A percentile compares a stretch with the other conserved stretches of the same genome.
phyloP scores from a whole-genome alignment of 139 green algal species.

The Haematococcus sp. region DNA sequence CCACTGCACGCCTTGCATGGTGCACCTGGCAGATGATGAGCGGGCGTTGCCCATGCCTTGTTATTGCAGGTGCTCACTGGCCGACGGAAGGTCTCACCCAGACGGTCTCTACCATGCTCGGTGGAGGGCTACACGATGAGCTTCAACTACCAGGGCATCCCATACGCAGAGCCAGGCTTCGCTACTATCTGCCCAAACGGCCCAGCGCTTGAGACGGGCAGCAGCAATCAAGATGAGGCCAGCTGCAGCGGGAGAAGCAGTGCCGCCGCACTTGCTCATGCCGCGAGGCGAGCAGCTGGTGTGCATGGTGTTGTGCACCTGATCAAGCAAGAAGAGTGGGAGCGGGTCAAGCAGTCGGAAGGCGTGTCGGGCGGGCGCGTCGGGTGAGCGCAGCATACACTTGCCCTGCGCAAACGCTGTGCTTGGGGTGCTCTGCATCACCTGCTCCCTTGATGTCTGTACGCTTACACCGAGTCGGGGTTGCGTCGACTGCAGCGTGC shows the following conservation, averaged over 20 bases:
- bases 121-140: conserved; percentile 14
- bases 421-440: no score
- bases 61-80: conserved; percentile 29
- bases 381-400: no score
- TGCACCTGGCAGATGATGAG: no score
- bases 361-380: conserved; percentile 15
- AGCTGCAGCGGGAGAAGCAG: conserved; percentile 13
- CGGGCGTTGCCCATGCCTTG: no score
- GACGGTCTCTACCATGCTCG: conserved; percentile 10
- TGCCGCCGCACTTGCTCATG: not conserved
- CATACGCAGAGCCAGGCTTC: conserved; percentile 42
- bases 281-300: not conserved
- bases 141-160: conserved; percentile 23
- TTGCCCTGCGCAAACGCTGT: no score
- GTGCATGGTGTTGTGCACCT: conserved; percentile 42
- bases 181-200: conserved; percentile 26
- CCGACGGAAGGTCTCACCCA: conserved; percentile 22
- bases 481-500: no score
- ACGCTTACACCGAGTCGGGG: no score
- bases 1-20: conserved; percentile 15
- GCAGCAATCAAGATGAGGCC: not conserved
- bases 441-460: no score
- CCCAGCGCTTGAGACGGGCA: not conserved
- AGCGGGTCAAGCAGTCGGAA: conserved; percentile 26
- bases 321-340: conserved; percentile 26